phyloP scores from a whole-genome alignment of 164 flowering plant species.

The Amborella trichopoda region DNA sequence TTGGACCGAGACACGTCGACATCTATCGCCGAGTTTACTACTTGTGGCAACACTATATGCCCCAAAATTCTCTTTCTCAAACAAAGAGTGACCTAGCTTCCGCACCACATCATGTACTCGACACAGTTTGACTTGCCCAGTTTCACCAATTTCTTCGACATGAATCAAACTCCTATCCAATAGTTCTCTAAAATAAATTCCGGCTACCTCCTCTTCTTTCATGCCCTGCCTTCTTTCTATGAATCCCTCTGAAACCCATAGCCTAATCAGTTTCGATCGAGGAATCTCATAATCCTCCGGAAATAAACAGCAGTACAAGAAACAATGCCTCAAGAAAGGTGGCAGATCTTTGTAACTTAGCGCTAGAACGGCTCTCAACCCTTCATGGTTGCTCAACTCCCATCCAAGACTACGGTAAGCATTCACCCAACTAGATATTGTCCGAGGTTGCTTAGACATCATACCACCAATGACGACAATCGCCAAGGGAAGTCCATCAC shows the following conservation, averaged over 20 bases:
- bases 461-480: slow-evolving; percentile 12
- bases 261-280: background rate
- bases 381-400: background rate
- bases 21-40: slow-evolving; percentile 1
- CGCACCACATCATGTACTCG: slow-evolving; percentile 37
- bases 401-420: background rate
- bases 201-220: background rate
- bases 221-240: background rate
- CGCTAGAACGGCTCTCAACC: background rate
- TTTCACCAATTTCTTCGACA: slow-evolving; percentile 10
- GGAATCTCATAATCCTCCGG: background rate
- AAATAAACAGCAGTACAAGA: background rate
- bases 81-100: slow-evolving; percentile 20
- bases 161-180: background rate
- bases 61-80: slow-evolving; percentile 17
- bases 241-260: slow-evolving; percentile 1
- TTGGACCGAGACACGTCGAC: slow-evolving; percentile 15
- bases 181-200: background rate
- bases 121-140: slow-evolving; percentile 22
- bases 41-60: slow-evolving; percentile 2
- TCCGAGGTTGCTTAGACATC: background rate
- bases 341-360: background rate
- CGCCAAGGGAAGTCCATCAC: slow-evolving; percentile 17
- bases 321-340: background rate
- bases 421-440: background rate